Conservation (phyloP, 768 basidiomycete genomes). For the Phaffia australis region DNA sequence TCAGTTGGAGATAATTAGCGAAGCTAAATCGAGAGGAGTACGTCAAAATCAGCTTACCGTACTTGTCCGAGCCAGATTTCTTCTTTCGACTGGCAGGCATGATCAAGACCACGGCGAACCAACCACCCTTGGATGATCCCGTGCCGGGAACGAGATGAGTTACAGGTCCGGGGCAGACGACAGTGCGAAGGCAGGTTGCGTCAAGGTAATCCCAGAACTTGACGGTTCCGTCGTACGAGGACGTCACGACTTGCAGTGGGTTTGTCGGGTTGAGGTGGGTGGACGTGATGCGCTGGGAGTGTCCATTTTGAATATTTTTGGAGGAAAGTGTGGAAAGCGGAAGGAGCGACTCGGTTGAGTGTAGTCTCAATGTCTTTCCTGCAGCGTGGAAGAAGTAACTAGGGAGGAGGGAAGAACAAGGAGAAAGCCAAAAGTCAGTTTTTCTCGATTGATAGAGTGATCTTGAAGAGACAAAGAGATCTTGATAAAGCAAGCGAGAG, state of each 20-base stretch:
- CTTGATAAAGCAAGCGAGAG: not conserved
- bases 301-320: conserved; percentile 35
- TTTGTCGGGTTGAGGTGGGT: conserved; percentile 72
- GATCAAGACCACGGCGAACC: conserved; percentile 28
- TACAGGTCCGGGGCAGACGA: conserved; percentile 54
- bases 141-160: conserved; percentile 31
- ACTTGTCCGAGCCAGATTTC: conserved; percentile 7
- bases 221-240: conserved; percentile 68
- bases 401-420: conserved; percentile 17
- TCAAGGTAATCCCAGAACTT: conserved; percentile 92
- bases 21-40: not conserved
- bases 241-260: conserved; percentile 77
- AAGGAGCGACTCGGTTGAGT: conserved; percentile 15
- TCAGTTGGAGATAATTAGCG: conserved; percentile 1
- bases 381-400: not conserved
- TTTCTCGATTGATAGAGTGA: too few species aligned
- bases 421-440: too few species aligned
- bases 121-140: conserved; percentile 29
- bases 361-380: conserved; percentile 10
- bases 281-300: conserved; percentile 55
- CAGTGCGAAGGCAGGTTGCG: conserved; percentile 61
- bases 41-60: conserved; percentile 13
- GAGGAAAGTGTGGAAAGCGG: conserved; percentile 28
- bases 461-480: not conserved
- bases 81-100: conserved; percentile 8